phyloP scores from a whole-genome alignment of 257 asterid genomes.

The Voacanga thouarsii region DNA sequence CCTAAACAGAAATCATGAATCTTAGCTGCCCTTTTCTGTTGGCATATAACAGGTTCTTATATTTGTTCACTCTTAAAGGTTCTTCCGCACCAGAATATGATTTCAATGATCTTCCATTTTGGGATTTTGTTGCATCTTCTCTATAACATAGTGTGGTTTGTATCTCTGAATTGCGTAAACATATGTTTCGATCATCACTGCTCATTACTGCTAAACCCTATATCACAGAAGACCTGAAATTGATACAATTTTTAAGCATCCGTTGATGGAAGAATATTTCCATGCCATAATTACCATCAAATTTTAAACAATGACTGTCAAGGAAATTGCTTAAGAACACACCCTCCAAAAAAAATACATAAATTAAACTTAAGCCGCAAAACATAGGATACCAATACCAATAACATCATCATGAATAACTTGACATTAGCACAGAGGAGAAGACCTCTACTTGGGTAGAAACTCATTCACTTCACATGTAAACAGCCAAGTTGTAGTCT shows the following conservation, averaged over 20 bases:
- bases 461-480: no score
- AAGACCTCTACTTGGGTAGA: no score
- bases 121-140: conserved; percentile 44
- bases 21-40: conserved; percentile 63
- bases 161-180: conserved; percentile 37
- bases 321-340: neutral
- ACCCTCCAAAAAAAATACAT: neutral
- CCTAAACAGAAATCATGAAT: conserved; percentile 94
- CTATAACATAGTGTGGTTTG: conserved; percentile 37
- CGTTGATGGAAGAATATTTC: neutral
- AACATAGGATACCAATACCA: neutral
- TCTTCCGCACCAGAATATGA: conserved; percentile 32
- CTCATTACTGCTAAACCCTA: conserved; percentile 47
- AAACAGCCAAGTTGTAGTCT: no score
- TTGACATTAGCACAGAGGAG: neutral
- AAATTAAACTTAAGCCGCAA: neutral
- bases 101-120: no score
- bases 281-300: neutral
- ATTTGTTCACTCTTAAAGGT: conserved; percentile 34
- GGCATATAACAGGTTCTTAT: conserved; percentile 33
- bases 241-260: conserved; percentile 13
- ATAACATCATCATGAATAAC: neutral
- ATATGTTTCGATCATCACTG: conserved; percentile 41
- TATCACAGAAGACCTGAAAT: conserved; percentile 19
- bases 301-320: neutral